Evolutionary conservation across 2,329 filamentous ascomycete genomes (phyloP), one percentile per base, ranked within the genome.

Genomic region (Beauveria scarabaeidicola): DNA sequence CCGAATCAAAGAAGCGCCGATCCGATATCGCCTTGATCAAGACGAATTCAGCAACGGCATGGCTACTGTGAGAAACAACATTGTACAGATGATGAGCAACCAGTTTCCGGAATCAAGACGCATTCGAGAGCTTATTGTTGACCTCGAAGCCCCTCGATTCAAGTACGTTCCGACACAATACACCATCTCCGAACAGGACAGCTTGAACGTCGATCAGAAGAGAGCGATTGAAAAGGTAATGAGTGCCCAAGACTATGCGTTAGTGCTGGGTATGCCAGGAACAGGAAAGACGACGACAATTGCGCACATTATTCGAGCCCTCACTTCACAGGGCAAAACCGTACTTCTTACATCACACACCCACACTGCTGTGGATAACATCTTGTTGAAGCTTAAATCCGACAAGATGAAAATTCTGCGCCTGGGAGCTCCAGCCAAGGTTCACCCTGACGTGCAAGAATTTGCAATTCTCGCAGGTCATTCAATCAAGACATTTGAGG

Each of bases 261-360:
- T 99, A n/a, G 92, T 99, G 13, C 83, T 99, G 21, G 94, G 94
- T 29, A 99, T 99, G 94, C 94, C 94, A 1, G 94, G 94, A 8
- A 99, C 94, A 0, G 94, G 94, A 61, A 99, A 99, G 74, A 99
- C 94, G 3, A 99, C 94, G 0, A 99, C 94, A 0, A 97, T 99
- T 68, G 91, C 93, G 5, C 92, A 97, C 70, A 97, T 99, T 66
- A 97, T 99, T 67, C 87, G 90, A 48, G 90, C 93, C 1, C 79
- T 99, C 32, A 88, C 94, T 5, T 85, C 88, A 0, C 90, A 96
- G 71, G 89, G 91, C 11, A 97, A 97, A 75, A 96, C 89, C 59
- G 91, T 99, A 15, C 78, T 99, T 7, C 77, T 99, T 44, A 95
- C 94, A 0, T 97, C 92, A 0, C 97, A 97, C 71, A 99, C 94